Conservation (phyloP, 306 rosid species). For the Lupinus albus region DNA sequence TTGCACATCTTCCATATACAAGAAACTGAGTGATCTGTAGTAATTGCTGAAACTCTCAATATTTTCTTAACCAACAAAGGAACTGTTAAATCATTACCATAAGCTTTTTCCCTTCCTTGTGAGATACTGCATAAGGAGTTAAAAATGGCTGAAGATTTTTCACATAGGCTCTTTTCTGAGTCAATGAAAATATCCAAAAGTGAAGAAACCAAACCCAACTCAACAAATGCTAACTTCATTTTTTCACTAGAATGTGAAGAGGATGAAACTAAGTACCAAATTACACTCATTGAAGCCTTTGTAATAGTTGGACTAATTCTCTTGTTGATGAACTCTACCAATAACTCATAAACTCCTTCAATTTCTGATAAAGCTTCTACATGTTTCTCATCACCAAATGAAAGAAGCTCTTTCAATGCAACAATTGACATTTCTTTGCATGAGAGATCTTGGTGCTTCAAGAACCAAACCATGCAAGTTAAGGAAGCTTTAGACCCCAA, state of each 20-base stretch:
- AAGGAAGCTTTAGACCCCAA: conserved; percentile 63
- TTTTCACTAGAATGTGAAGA: conserved; percentile 37
- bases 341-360: conserved; percentile 52
- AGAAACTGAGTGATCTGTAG: conserved; percentile 62
- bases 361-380: conserved; percentile 51
- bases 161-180: conserved; percentile 56
- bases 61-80: conserved; percentile 77
- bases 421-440: conserved; percentile 58
- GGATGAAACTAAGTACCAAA: conserved; percentile 53
- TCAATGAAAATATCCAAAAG: conserved; percentile 57
- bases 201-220: conserved; percentile 56
- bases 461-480: conserved; percentile 63
- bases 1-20: conserved; percentile 62
- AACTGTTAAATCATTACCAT: conserved; percentile 54
- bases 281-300: conserved; percentile 53
- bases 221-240: conserved; percentile 42
- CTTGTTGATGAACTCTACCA: conserved; percentile 54
- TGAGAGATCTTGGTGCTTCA: conserved; percentile 51
- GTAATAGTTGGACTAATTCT: conserved; percentile 51
- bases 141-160: conserved; percentile 55
- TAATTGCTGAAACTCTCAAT: conserved; percentile 59
- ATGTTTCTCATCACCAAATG: conserved; percentile 46
- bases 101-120: conserved; percentile 56
- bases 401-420: conserved; percentile 61
- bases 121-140: conserved; percentile 48